These are phyloP conservation scores for Lachancea fermentati DNA, from an alignment of 805 yeast genomes.

Conservation along the genomic window DNA sequence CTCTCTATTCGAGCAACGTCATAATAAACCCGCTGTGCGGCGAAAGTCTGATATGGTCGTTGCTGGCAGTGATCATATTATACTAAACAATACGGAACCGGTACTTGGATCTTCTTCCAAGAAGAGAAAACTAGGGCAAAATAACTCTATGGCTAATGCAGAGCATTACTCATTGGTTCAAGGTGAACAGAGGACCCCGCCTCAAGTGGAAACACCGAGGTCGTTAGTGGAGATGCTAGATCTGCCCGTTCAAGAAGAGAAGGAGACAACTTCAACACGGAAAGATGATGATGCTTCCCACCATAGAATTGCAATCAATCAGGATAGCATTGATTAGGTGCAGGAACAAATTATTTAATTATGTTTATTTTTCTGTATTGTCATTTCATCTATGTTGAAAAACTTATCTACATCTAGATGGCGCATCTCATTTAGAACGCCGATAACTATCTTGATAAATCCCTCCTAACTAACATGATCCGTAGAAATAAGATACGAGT, in stretches of 20 bases:
- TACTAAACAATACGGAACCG: slow-evolving; percentile 1
- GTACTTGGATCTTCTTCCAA: neutral
- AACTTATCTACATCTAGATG: too few relatives aligned
- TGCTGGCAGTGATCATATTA: slow-evolving; percentile 1
- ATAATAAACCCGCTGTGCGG: neutral
- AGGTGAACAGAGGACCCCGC: slow-evolving; percentile 3
- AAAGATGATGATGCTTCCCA: neutral
- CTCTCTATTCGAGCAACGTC: slow-evolving; percentile 7
- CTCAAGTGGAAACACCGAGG: slow-evolving; percentile 22
- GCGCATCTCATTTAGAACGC: too few relatives aligned
- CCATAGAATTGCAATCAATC: neutral
- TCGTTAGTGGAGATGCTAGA: slow-evolving; percentile 22
- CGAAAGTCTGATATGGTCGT: neutral
- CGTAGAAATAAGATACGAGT: neutral
- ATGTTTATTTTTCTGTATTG: too few relatives aligned
- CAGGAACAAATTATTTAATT: too few relatives aligned
- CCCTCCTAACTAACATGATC: neutral
- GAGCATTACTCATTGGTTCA: slow-evolving; percentile 9
- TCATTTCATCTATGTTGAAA: too few relatives aligned
- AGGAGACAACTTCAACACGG: neutral
- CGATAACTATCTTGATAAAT: too few relatives aligned
- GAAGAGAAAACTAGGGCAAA: neutral
- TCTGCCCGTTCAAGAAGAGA: slow-evolving; percentile 2
- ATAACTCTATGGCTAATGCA: neutral
- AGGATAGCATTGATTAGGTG: neutral